These are phyloP conservation scores for Coprinellus aureogranulatus DNA, from an alignment of 768 basidiomycete species.

Conservation along the genomic window DNA sequence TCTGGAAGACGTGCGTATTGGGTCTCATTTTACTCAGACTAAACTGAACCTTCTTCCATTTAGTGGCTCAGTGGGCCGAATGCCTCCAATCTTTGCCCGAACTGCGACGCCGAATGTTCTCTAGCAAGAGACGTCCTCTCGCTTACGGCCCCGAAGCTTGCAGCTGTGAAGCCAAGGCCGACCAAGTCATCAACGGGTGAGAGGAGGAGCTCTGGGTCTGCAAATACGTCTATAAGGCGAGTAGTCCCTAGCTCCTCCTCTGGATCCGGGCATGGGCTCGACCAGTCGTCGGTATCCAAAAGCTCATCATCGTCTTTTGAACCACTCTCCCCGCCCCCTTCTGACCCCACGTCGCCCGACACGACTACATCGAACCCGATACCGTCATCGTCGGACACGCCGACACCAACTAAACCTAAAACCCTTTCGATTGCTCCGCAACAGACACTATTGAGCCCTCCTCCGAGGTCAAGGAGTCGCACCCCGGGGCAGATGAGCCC, in stretches of 20 bases:
- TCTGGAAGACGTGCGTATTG: constrained; percentile 30
- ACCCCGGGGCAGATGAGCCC: background rate
- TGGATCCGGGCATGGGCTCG: background rate
- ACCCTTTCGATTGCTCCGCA: no score
- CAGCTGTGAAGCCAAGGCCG: background rate
- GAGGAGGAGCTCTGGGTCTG: background rate
- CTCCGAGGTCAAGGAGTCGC: background rate
- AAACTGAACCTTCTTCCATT: background rate
- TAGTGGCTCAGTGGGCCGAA: constrained; percentile 34
- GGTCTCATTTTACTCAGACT: no score
- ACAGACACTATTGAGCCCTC: no score
- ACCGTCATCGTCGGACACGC: background rate
- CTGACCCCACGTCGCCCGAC: background rate
- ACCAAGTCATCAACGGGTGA: background rate
- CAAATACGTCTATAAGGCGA: background rate
- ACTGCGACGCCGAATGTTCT: constrained; percentile 30
- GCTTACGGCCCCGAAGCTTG: constrained; percentile 20
- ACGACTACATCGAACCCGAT: background rate
- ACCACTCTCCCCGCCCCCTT: background rate
- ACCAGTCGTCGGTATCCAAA: background rate
- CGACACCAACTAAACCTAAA: background rate
- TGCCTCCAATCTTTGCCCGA: constrained; percentile 30
- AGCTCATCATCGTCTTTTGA: no score
- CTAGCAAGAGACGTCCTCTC: constrained; percentile 23
- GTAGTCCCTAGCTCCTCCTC: background rate